Evolutionary conservation across 208 protist species (phyloP), one percentile per base, ranked within the genome.

Genomic region (Acanthamoeba castellanii): DNA sequence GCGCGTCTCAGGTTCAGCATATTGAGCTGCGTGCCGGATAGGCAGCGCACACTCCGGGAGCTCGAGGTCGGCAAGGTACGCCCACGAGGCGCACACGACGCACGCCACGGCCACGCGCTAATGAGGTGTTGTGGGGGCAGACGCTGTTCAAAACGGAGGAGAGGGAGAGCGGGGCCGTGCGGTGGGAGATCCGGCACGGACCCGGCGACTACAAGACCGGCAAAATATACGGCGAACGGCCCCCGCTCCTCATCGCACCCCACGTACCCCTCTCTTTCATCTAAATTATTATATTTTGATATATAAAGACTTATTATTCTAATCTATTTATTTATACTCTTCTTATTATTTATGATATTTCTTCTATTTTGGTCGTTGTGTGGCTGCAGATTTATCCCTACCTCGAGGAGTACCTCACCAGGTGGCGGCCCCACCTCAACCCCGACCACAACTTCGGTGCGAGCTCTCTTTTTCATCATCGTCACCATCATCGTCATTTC

Each of bases 121-220:
- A 42, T 22, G 68, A 14, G 7, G 25, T n/a, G 25, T 37, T 76
- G 68, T 37, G 34, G 94, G 20, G 11, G 42, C 30, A 93, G 88
- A 93, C 88, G 9, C 34, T 93, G 25, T 70, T 93, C 37, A 42
- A 57, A n/a, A 45, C 8, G 18, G 88, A 93, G 22, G 55, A 78
- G 32, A 18, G 6, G 8, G 88, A 78, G 11, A 70, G 42, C 45
- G 64, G 22, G 14, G 16, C 7, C 6, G 64, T 76, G 14, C 13
- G 88, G 30, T 93, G 88, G 88, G 61, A 78, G 34, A 93, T 93
- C 25, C 22, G 64, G 4, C 88, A 93, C 68, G 88, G 88, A 5
- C 88, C 88, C 6, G 27, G 18, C 94, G 88, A 93, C 50, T 93
- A 93, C 68, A 93, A 93, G 50, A 93, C 88, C 18, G 88, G 88